Evolutionary conservation across 139 green algal genomes (phyloP).

Genomic region (Ettlia oleoabundans): DNA sequence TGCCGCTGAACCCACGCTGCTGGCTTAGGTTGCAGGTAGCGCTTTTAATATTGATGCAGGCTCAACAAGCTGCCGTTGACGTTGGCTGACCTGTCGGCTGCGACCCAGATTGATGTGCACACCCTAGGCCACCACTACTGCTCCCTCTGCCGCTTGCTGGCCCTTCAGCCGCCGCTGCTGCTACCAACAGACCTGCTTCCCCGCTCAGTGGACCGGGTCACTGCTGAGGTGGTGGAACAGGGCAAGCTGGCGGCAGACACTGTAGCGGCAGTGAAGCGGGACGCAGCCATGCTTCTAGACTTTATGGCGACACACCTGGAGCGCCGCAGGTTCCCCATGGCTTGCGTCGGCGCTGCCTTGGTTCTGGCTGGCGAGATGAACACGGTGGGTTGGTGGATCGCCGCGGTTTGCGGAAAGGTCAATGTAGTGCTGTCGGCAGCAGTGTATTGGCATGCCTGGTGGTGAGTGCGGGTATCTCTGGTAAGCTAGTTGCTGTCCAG

Average conservation of each 20-base stretch:
- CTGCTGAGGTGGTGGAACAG: not conserved
- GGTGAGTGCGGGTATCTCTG: not conserved
- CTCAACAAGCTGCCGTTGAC: constrained; percentile 19
- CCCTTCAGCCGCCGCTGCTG: constrained; percentile 28
- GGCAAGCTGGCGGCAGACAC: not conserved
- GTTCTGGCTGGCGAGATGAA: constrained; percentile 31
- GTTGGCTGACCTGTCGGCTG: constrained; percentile 2
- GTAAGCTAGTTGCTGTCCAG: not conserved
- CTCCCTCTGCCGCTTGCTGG: constrained; percentile 2
- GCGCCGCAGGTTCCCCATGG: not conserved
- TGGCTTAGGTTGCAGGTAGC: no score
- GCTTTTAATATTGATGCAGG: no score
- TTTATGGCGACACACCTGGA: constrained; percentile 14
- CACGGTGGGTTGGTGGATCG: not conserved
- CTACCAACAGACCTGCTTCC: constrained; percentile 17
- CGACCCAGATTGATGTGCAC: not conserved
- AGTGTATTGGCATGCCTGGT: not conserved
- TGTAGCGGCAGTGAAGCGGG: not conserved
- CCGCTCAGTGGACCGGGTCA: not conserved
- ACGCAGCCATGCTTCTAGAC: not conserved
- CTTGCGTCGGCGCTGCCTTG: not conserved
- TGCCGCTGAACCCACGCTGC: no score
- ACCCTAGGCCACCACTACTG: constrained; percentile 7
- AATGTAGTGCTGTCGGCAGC: not conserved
- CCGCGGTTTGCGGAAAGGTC: not conserved